Percentiles rank a stretch among this genome's conserved stretches.
Evolutionary conservation across 192 early-diverging fungal species (phyloP).

Genomic region (Backusella mclennaniae): DNA sequence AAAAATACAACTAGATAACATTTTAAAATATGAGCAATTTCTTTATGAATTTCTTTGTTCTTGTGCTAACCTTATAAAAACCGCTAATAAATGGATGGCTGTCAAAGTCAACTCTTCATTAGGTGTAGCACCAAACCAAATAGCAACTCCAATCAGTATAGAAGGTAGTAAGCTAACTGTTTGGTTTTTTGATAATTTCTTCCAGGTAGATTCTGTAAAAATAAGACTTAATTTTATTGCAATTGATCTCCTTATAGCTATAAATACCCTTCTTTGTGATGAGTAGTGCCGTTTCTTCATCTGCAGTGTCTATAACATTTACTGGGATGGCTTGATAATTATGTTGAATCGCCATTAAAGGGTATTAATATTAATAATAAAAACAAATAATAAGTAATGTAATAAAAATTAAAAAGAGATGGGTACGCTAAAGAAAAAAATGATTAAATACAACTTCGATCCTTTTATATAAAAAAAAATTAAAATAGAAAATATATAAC

Average conservation of each 20-base stretch:
- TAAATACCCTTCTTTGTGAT: background rate
- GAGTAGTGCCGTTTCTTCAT: background rate
- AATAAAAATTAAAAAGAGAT: background rate
- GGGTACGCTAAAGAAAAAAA: background rate
- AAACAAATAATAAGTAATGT: background rate
- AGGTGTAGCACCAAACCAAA: conserved; percentile 29
- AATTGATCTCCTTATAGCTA: background rate
- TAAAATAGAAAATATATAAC: background rate
- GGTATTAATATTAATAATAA: background rate
- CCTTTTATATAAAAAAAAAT: background rate
- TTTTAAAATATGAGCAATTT: background rate
- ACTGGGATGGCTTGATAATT: conserved; percentile 4
- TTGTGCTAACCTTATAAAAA: conserved; percentile 28
- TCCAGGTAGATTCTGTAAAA: conserved; percentile 4
- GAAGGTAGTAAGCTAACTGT: conserved; percentile 20
- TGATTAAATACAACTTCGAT: background rate
- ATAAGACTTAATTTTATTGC: background rate
- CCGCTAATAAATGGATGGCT: conserved; percentile 30
- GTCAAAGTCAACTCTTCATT: conserved; percentile 28
- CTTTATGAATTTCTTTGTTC: background rate
- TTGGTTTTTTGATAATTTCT: conserved; percentile 7
- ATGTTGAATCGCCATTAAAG: background rate
- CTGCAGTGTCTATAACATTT: background rate
- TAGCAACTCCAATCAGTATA: conserved; percentile 11
- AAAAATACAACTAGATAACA: conserved; percentile 38